phyloP scores from a whole-genome alignment of 495 filamentous ascomycete species.

The Cairneyella variabilis region DNA sequence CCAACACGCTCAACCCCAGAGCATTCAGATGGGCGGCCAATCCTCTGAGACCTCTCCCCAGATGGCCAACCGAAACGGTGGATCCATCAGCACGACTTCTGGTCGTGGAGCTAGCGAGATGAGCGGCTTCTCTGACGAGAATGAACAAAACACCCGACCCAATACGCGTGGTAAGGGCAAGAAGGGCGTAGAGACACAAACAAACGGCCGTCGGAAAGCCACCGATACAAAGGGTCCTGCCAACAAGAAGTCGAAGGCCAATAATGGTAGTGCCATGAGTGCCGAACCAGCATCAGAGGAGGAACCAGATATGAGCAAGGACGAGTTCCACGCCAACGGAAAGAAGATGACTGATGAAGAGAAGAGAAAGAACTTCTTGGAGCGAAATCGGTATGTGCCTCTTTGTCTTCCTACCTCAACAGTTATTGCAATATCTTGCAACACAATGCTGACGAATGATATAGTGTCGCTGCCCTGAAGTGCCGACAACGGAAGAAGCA shows the following conservation, averaged over 20 bases:
- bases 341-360: slow-evolving; percentile 99
- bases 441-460: slow-evolving; percentile 1
- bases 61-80: slow-evolving; percentile 38
- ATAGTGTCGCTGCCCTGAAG: slow-evolving; percentile 90
- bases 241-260: slow-evolving; percentile 70
- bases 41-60: slow-evolving; percentile 39
- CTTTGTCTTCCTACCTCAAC: slow-evolving; percentile 6
- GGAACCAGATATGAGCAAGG: slow-evolving; percentile 48
- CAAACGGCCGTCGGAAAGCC: slow-evolving; percentile 66
- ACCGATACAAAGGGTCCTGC: slow-evolving; percentile 69
- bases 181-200: slow-evolving; percentile 39
- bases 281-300: slow-evolving; percentile 50
- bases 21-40: slow-evolving; percentile 19
- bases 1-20: slow-evolving; percentile 13
- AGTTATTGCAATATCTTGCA: too few relatives aligned
- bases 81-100: slow-evolving; percentile 38
- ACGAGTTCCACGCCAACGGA: slow-evolving; percentile 51
- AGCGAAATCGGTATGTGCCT: slow-evolving; percentile 81
- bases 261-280: slow-evolving; percentile 45
- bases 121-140: slow-evolving; percentile 70
- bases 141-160: slow-evolving; percentile 60
- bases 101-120: slow-evolving; percentile 61
- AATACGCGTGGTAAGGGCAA: slow-evolving; percentile 66
- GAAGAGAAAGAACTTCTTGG: slow-evolving; percentile 96
- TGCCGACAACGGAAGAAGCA: slow-evolving; percentile 99